Percentiles rank a stretch among this genome's conserved stretches.
phyloP scores from a whole-genome alignment of 345 rosid genomes.

The Salix udensis region DNA sequence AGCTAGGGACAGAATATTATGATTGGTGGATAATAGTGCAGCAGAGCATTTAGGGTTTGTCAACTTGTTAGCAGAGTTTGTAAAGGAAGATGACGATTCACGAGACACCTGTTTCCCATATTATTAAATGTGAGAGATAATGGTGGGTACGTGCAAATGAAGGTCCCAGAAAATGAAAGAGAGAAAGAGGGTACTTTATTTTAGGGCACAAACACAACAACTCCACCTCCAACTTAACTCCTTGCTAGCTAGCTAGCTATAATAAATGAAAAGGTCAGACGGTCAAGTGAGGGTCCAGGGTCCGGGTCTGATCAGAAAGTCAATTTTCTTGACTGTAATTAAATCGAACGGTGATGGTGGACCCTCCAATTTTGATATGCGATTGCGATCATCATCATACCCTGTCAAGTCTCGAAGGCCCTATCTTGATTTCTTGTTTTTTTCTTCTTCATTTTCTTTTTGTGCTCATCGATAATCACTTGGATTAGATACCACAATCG shows the following conservation, averaged over 20 bases:
- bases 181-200: neutral
- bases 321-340: conserved; percentile 37
- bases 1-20: neutral
- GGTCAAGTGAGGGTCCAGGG: conserved; percentile 49
- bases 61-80: conserved; percentile 26
- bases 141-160: neutral
- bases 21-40: neutral
- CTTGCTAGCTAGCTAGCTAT: neutral
- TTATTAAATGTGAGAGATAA: neutral
- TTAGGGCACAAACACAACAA: conserved; percentile 7
- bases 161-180: neutral
- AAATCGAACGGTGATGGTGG: conserved; percentile 64
- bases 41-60: conserved; percentile 16
- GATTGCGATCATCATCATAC: neutral
- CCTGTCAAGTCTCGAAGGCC: conserved; percentile 4
- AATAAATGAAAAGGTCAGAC: conserved; percentile 43
- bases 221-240: conserved; percentile 5
- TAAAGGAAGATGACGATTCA: conserved; percentile 18
- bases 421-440: neutral
- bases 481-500: neutral
- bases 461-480: neutral
- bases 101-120: conserved; percentile 26
- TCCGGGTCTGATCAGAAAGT: conserved; percentile 46
- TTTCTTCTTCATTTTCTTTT: neutral
- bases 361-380: conserved; percentile 29